These are phyloP conservation scores for Paramecium pentaurelia DNA, from an alignment of 73 alveolate species.

Conservation along the genomic window DNA sequence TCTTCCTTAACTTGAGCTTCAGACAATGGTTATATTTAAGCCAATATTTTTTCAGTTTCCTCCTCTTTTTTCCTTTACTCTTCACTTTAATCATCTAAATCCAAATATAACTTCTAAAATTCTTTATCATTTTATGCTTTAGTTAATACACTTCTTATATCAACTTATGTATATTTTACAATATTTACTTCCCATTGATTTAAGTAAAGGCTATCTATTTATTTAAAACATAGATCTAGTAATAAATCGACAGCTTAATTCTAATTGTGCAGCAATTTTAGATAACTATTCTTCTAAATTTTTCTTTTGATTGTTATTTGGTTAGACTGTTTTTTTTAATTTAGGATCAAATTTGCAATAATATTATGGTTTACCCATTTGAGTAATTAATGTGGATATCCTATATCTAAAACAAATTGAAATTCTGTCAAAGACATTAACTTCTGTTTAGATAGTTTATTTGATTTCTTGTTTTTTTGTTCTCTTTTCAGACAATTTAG, in stretches of 20 bases:
- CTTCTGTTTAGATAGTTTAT: background rate
- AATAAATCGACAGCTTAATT: background rate
- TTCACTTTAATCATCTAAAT: constrained; percentile 59
- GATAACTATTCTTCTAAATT: background rate
- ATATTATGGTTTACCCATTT: constrained; percentile 45
- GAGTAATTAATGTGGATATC: constrained; percentile 39
- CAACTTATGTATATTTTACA: background rate
- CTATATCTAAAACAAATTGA: constrained; percentile 41
- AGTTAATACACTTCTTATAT: constrained; percentile 21
- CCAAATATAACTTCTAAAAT: constrained; percentile 36
- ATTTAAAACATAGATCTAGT: background rate
- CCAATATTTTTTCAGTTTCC: constrained; percentile 17
- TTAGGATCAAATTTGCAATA: constrained; percentile 36
- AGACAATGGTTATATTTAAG: background rate
- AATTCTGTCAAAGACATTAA: constrained; percentile 32
- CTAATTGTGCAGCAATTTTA: background rate
- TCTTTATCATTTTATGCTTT: constrained; percentile 25
- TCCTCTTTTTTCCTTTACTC: constrained; percentile 5
- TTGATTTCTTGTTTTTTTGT: background rate
- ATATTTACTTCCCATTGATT: background rate
- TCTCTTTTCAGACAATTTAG: background rate
- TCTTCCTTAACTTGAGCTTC: background rate
- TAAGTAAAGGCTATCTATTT: constrained; percentile 23
- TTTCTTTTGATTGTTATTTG: background rate
- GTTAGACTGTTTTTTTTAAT: background rate